These are phyloP conservation scores for Fusarium sororula DNA, from an alignment of 2,329 filamentous ascomycete genomes.

Conservation along the genomic window DNA sequence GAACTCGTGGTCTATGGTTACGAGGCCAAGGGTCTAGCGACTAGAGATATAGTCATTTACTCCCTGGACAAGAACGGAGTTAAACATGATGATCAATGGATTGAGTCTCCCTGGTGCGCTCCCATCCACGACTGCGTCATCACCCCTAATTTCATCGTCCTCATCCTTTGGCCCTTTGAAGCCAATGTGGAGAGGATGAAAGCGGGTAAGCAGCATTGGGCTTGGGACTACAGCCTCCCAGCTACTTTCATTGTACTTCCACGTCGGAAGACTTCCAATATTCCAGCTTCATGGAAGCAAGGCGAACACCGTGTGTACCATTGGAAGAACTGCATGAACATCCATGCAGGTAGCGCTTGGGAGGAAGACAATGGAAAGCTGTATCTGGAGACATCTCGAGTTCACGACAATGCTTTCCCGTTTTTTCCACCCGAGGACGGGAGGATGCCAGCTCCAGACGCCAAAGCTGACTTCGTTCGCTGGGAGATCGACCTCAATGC, in stretches of 20 bases:
- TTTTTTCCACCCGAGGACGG: conserved; percentile 12
- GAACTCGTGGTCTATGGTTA: conserved; percentile 23
- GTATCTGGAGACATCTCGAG: conserved; percentile 15
- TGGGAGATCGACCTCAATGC: conserved; percentile 26
- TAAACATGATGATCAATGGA: conserved; percentile 24
- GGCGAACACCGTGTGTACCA: conserved; percentile 13
- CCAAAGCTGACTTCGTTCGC: conserved; percentile 6
- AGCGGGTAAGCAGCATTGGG: conserved; percentile 22
- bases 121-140: conserved; percentile 23
- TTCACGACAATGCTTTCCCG: conserved; percentile 22
- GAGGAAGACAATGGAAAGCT: conserved; percentile 9
- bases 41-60: conserved; percentile 19
- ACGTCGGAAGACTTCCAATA: neutral
- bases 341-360: conserved; percentile 21
- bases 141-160: conserved; percentile 16
- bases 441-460: neutral
- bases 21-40: conserved; percentile 24
- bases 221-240: neutral
- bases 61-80: neutral
- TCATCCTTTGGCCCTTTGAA: conserved; percentile 12
- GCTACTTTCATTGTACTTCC: conserved; percentile 8
- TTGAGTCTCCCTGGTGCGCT: conserved; percentile 15
- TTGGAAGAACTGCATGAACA: conserved; percentile 21
- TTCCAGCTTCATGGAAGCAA: neutral
- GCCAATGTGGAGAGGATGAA: conserved; percentile 10